Evolutionary conservation across 1,284 basidiomycete species (phyloP).

Genomic region (Naganishia cerealis): DNA sequence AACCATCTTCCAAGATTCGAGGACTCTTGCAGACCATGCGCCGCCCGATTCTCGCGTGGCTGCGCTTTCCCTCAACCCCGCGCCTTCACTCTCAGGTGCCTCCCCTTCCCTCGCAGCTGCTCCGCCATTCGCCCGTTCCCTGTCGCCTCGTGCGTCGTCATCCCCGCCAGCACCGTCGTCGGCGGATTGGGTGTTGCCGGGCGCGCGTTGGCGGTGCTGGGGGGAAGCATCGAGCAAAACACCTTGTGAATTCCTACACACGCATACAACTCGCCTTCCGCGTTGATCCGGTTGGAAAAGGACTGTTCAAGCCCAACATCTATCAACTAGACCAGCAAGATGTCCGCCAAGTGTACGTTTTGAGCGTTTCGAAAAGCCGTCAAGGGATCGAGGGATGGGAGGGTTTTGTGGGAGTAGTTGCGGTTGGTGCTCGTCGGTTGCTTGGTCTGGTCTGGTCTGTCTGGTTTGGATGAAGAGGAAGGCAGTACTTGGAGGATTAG

Average conservation of each 20-base stretch:
- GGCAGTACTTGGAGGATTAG: background rate
- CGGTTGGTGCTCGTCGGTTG: background rate
- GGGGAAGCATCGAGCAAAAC: background rate
- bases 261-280: background rate
- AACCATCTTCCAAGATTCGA: no score
- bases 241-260: background rate
- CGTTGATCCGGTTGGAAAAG: background rate
- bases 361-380: background rate
- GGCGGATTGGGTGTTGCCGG: background rate
- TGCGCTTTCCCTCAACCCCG: background rate
- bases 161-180: background rate
- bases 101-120: background rate
- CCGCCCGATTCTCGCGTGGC: background rate
- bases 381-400: background rate
- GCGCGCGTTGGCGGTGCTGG: background rate
- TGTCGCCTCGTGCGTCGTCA: slow-evolving; percentile 1
- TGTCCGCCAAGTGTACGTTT: slow-evolving; percentile 49
- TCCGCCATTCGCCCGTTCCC: slow-evolving; percentile 1
- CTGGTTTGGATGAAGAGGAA: background rate
- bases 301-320: slow-evolving; percentile 29
- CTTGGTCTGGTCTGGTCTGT: slow-evolving; percentile 15
- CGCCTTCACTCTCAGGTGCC: background rate
- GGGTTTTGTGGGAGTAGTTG: background rate
- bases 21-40: background rate
- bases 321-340: slow-evolving; percentile 35